Evolutionary conservation across 352 stramenopile genomes (phyloP), one percentile per base, ranked within the genome.

Genomic region (Globisporangium nodosum): DNA sequence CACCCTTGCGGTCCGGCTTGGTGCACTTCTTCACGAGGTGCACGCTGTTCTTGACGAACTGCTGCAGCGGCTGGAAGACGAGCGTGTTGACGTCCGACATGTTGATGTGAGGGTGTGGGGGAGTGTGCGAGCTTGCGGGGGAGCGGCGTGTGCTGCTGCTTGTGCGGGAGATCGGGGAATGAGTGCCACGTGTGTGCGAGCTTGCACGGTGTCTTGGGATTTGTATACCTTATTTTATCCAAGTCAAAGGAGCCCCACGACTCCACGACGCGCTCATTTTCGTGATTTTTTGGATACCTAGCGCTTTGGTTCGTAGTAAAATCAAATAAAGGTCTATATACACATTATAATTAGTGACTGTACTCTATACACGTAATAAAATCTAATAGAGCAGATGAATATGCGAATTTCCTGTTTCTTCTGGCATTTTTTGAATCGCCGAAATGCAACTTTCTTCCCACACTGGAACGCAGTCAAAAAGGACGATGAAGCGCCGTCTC

Each of bases 1-100:
- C 65, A 97, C 92, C 92, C 87, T 99, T 98, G 76, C 95, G 81
- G 85, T 99, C 96, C 54, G 97, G 96, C 82, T 99, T 99, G 73
- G 95, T 99, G 78, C 97, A 99, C 78, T 98, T 99, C 80, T 99
- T 98, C 45, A 99, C 85, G 50, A 99, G 88, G 78, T 99, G 92
- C 43, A 98, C 72, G 60, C 87, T 98, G 78, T 99, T 97, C 85
- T 98, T 98, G 66, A 92, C 85, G 69, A 99, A 99, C 81, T 98
- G 78, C 65, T 96, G 90, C 61, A 99, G 77, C 20, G 96, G 96
- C 71, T 98, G 86, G 71, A 99, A 97, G 55, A 99, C 85, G 70
- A 94, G 81, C 50, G 83, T 74, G 76, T 94, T 94, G 69, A 93
- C 79, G 83, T 94, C 85, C 66, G 85, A 94, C 85, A 94, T 94